These are phyloP conservation scores for Citeromyces matritensis DNA, from an alignment of 805 yeast genomes.

Conservation along the genomic window DNA sequence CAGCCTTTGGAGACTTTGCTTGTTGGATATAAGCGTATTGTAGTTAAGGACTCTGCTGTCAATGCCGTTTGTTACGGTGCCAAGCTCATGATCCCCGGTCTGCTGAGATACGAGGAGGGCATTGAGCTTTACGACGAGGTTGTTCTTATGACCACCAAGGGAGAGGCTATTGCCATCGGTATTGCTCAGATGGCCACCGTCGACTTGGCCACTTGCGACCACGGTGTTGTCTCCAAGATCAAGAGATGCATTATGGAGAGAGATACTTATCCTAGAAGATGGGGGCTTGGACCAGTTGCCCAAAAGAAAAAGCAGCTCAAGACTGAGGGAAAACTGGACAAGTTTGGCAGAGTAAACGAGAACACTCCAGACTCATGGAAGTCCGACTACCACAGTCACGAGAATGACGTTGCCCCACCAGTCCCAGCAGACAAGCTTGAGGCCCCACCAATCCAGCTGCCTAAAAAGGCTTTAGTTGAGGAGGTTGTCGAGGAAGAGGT, in stretches of 20 bases:
- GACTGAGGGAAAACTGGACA: slow-evolving; percentile 93
- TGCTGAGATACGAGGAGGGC: slow-evolving; percentile 93
- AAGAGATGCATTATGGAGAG: slow-evolving; percentile 99
- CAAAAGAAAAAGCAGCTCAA: slow-evolving; percentile 97
- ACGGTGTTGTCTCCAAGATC: slow-evolving; percentile 96
- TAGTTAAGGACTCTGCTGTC: slow-evolving; percentile 84
- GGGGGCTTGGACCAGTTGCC: slow-evolving; percentile 99
- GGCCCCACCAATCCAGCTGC: slow-evolving; percentile 18
- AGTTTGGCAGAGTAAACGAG: slow-evolving; percentile 87
- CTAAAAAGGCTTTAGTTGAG: slow-evolving; percentile 35
- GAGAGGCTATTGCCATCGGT: slow-evolving; percentile 98
- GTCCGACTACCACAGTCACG: slow-evolving; percentile 62
- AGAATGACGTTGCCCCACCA: slow-evolving; percentile 44
- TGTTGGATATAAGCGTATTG: slow-evolving; percentile 92
- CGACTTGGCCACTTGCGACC: slow-evolving; percentile 92
- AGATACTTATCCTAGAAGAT: slow-evolving; percentile 97
- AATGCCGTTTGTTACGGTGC: slow-evolving; percentile 99
- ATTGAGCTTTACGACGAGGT: slow-evolving; percentile 96
- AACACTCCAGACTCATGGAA: slow-evolving; percentile 92
- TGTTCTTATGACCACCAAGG: slow-evolving; percentile 95
- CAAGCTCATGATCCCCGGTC: slow-evolving; percentile 96
- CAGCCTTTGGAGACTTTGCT: slow-evolving; percentile 90
- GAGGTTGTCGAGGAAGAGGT: slow-evolving; percentile 18
- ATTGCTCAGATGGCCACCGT: slow-evolving; percentile 98
- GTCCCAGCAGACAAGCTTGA: slow-evolving; percentile 36